A percentile compares a stretch with the other conserved stretches of the same genome.
Evolutionary conservation across 2,329 filamentous ascomycete genomes (phyloP).

Genomic region (Bimuria novae-zelandiae): DNA sequence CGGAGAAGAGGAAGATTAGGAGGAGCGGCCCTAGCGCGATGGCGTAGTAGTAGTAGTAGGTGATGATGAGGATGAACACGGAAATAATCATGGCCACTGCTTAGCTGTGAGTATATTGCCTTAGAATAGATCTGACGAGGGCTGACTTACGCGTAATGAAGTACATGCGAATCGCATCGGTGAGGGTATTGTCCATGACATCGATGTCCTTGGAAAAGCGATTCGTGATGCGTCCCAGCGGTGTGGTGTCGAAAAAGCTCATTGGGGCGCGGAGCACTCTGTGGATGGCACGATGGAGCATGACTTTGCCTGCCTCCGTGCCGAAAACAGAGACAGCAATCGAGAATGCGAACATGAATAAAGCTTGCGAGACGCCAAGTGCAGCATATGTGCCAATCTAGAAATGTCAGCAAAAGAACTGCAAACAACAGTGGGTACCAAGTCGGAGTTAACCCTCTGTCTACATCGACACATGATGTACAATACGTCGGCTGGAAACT

Average conservation of each 20-base stretch:
- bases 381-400: slow-evolving; percentile 70
- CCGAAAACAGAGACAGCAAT: slow-evolving; percentile 77
- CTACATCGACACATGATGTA: background rate
- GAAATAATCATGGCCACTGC: slow-evolving; percentile 71
- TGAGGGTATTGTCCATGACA: slow-evolving; percentile 92
- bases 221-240: slow-evolving; percentile 92
- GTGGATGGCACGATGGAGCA: slow-evolving; percentile 79
- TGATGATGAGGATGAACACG: slow-evolving; percentile 88
- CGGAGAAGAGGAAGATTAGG: slow-evolving; percentile 77
- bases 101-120: background rate
- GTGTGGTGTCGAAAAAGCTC: slow-evolving; percentile 97
- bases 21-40: slow-evolving; percentile 72
- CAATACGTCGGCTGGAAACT: slow-evolving; percentile 4
- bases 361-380: slow-evolving; percentile 71
- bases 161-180: slow-evolving; percentile 91
- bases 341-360: slow-evolving; percentile 81
- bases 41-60: slow-evolving; percentile 91
- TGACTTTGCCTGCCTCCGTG: slow-evolving; percentile 78
- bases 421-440: no score
- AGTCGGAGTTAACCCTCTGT: no score
- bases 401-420: slow-evolving; percentile 30
- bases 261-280: slow-evolving; percentile 72
- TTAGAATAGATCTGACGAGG: background rate
- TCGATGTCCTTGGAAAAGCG: slow-evolving; percentile 95
- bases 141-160: slow-evolving; percentile 64